Conservation (phyloP, 1,139 yeast genomes). For the Lodderomyces parapsilosis region DNA sequence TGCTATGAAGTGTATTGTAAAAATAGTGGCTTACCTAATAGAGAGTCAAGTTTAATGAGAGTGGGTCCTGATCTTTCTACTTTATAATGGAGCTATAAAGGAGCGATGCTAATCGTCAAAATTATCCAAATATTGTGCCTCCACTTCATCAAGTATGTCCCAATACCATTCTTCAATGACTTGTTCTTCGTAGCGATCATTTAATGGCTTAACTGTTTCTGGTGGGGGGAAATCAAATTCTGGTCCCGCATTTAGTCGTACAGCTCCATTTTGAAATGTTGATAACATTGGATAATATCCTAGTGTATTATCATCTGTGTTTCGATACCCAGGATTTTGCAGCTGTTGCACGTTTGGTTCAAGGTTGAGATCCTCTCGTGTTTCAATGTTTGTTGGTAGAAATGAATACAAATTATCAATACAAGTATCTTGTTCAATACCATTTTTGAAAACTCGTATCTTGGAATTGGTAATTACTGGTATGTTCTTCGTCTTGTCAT, state of each 20-base stretch:
- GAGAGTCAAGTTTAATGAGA: constrained; percentile 11
- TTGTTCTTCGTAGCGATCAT: constrained; percentile 63
- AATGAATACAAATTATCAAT: constrained; percentile 73
- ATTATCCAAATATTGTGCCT: constrained; percentile 58
- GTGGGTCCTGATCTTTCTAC: constrained; percentile 23
- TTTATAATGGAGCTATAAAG: constrained; percentile 8
- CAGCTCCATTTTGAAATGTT: constrained; percentile 78
- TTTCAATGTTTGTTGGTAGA: constrained; percentile 51
- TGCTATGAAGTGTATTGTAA: constrained; percentile 45
- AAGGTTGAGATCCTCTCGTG: constrained; percentile 22
- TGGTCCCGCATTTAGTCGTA: constrained; percentile 68
- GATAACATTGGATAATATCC: constrained; percentile 94
- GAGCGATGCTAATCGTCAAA: constrained; percentile 25
- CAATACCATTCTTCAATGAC: constrained; percentile 80
- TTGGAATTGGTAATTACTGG: constrained; percentile 56
- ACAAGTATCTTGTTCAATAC: constrained; percentile 50
- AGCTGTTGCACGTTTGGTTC: constrained; percentile 42
- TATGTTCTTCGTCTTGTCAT: constrained; percentile 24
- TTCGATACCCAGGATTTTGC: constrained; percentile 47
- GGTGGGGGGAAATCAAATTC: constrained; percentile 50
- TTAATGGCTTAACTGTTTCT: constrained; percentile 41
- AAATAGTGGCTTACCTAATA: constrained; percentile 12
- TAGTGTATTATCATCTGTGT: constrained; percentile 74
- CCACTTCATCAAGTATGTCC: constrained; percentile 86
- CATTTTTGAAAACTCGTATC: constrained; percentile 75